Base-by-base conservation (phyloP, 495 filamentous ascomycete species). In the Penicillium lagena region DNA sequence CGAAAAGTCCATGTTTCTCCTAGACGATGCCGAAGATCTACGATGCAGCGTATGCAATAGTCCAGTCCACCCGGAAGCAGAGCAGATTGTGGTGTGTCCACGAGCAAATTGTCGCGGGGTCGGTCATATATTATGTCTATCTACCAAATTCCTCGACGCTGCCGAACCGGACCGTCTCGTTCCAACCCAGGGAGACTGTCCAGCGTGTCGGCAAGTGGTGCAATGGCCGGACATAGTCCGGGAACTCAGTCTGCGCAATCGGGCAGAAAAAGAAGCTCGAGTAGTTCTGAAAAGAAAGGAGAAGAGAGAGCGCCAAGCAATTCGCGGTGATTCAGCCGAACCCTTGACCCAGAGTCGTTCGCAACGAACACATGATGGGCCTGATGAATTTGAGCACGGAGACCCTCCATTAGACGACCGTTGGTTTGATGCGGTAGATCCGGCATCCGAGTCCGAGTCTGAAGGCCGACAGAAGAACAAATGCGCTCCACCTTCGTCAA, bases 221-320 rank as follows among this genome's bases (percentile, higher is more conserved):
- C 54, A 71, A 37, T 98, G 93, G 93, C 68, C 78, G 0, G 72
- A 85, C 37, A 75, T 96, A 52, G 85, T 90, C 60, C 89, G 82
- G 55, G 90, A 95, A 58, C 62, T 90, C 46, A 91, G 73, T 39
- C 61, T 95, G 28, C 73, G 90, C 42, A 66, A 71, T 22, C 74
- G 88, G 37, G 88, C 82, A 11, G 57, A 71, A 49, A 82, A 82
- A 36, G 81, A 87, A 49, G 55, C 87, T 3, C 78, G 77, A 13
- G 73, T 72, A 38, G 61, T 93, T 15, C 60, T 89, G 52, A 85
- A 78, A 58, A 76, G 64, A 62, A 78, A 60, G 49, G 66, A 43
- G 43, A 60, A 44, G 30, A 45, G 47, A 11, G 44, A 54, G 7
- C 51, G 58, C 29, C 56, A 54, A 35, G 47, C 54, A 10, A n/a